phyloP scores from a whole-genome alignment of 2,329 filamentous ascomycete species.

The Tolypocladium nubicola region DNA sequence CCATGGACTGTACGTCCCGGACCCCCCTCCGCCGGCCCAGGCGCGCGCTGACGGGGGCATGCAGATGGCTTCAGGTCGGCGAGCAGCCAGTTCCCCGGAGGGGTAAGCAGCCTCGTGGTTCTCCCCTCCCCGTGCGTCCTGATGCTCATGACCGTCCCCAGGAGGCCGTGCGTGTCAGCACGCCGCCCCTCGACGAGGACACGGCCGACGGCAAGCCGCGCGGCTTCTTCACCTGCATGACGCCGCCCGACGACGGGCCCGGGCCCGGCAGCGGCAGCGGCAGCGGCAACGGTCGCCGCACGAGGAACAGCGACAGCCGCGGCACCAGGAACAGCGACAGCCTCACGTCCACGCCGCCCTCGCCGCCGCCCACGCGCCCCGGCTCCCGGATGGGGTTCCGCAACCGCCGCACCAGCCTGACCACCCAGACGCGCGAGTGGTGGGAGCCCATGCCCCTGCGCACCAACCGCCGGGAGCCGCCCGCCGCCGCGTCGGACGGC shows the following conservation, averaged over 20 bases:
- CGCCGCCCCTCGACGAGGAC: conserved; percentile 31
- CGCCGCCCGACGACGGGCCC: conserved; percentile 12
- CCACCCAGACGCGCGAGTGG: conserved; percentile 20
- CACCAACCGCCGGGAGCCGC: conserved; percentile 8
- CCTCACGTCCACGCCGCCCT: not conserved
- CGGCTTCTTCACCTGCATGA: conserved; percentile 32
- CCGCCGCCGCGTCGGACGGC: not conserved
- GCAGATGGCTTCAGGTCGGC: conserved; percentile 7
- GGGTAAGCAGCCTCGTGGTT: conserved; percentile 12
- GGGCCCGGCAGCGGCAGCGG: not conserved
- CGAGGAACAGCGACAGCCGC: not conserved
- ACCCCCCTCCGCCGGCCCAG: too few species aligned
- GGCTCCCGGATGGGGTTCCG: conserved; percentile 8
- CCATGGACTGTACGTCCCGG: conserved; percentile 2
- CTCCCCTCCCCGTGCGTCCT: not conserved
- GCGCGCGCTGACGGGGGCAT: not conserved
- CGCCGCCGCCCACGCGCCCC: conserved; percentile 1
- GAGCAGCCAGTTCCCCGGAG: conserved; percentile 21
- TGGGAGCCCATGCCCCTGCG: conserved; percentile 21
- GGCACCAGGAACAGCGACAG: not conserved
- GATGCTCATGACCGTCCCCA: conserved; percentile 9
- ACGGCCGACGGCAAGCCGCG: conserved; percentile 25
- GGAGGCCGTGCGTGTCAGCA: conserved; percentile 39
- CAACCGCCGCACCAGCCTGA: conserved; percentile 10
- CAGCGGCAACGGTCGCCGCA: not conserved